Evolutionary conservation across 345 rosid species (phyloP).

Genomic region (Draba incana): DNA sequence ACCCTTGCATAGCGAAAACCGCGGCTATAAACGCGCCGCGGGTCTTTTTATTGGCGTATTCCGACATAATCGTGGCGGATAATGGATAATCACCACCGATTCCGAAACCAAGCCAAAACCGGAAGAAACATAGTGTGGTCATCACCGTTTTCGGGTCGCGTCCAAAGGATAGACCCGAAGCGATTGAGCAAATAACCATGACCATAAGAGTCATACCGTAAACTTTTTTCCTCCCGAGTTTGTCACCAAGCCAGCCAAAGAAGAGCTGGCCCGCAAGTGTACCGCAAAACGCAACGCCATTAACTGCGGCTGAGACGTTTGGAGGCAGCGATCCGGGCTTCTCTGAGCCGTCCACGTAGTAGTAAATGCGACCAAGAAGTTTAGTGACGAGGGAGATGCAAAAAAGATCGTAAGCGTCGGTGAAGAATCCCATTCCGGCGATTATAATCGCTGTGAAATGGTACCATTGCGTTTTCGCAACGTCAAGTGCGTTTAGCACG

Average conservation of each 20-base stretch:
- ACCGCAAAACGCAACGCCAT: slow-evolving; percentile 75
- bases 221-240: slow-evolving; percentile 71
- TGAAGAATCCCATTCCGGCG: slow-evolving; percentile 89
- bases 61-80: slow-evolving; percentile 86
- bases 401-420: slow-evolving; percentile 82
- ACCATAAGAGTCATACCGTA: slow-evolving; percentile 78
- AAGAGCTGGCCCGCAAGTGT: slow-evolving; percentile 75
- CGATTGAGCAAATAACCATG: slow-evolving; percentile 69
- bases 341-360: slow-evolving; percentile 60
- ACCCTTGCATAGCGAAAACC: slow-evolving; percentile 95
- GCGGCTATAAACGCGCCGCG: slow-evolving; percentile 90
- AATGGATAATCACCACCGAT: slow-evolving; percentile 86
- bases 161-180: slow-evolving; percentile 74
- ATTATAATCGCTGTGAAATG: slow-evolving; percentile 79
- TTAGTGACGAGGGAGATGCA: slow-evolving; percentile 86
- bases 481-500: slow-evolving; percentile 72
- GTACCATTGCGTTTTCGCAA: slow-evolving; percentile 80
- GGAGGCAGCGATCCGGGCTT: slow-evolving; percentile 75
- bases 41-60: slow-evolving; percentile 84
- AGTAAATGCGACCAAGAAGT: slow-evolving; percentile 76
- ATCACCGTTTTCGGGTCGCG: slow-evolving; percentile 50
- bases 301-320: slow-evolving; percentile 72
- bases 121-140: slow-evolving; percentile 73
- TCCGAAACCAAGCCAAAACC: slow-evolving; percentile 89
- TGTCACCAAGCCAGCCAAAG: slow-evolving; percentile 88